Conservation (phyloP, 768 basidiomycete genomes). For the Filobasidium floriforme region DNA sequence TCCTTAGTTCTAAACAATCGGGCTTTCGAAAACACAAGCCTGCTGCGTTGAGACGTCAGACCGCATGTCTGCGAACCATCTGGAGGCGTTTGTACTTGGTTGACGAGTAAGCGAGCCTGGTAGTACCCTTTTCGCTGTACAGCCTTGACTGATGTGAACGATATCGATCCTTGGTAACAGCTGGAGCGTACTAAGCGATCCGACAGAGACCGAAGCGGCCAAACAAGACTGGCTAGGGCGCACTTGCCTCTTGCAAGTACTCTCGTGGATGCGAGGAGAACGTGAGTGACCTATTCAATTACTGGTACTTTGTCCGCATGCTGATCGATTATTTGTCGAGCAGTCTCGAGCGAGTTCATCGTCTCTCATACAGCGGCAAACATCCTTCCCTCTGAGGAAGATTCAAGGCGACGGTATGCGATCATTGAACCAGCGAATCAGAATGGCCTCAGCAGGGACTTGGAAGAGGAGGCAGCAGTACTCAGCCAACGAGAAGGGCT, state of each 20-base stretch:
- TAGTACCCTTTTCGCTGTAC: not conserved
- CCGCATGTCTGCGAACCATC: not conserved
- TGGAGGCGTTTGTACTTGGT: not conserved
- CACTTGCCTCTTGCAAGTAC: not conserved
- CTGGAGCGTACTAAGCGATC: constrained; percentile 1
- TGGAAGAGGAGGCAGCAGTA: too few relatives aligned
- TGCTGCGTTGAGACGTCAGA: not conserved
- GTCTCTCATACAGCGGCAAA: not conserved
- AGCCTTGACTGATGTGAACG: not conserved
- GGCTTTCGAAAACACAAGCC: not conserved
- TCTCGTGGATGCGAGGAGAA: not conserved
- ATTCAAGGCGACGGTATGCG: not conserved
- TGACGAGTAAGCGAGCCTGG: not conserved
- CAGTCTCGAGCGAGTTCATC: constrained; percentile 5
- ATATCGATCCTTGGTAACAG: not conserved
- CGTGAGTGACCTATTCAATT: not conserved
- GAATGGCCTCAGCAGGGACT: not conserved
- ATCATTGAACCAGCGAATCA: not conserved
- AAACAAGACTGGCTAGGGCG: not conserved
- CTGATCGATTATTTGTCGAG: too few relatives aligned
- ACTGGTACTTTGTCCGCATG: too few relatives aligned
- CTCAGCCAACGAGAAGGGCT: not conserved
- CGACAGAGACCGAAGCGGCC: not conserved
- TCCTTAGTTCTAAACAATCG: not conserved
- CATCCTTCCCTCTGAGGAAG: not conserved